Base-by-base conservation (phyloP, 116 monocot species). In the Thalassia testudinum region DNA sequence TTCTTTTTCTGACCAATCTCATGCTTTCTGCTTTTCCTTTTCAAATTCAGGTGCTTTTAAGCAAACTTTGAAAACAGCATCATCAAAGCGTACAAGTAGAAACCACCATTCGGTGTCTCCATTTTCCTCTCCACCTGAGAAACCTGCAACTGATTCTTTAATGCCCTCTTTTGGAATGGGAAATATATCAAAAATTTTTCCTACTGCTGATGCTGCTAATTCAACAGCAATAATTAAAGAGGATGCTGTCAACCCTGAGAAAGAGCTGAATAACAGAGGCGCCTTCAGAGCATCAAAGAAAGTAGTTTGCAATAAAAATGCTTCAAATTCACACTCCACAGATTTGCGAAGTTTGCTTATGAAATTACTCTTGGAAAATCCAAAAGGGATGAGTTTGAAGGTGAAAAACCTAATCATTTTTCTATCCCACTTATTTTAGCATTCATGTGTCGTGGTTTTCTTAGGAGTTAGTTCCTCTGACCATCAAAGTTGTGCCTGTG, bases 331-430 rank as follows among this genome's bases (percentile, higher is more conserved):
- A 54, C 71, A 72, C 24, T 30, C 69, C 42, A 59, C 21, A 1
- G 78, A 87, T 66, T 58, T 95, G 58, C 67, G 62, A 49, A 70
- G 52, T 52, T 44, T 72, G 52, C 64, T 83, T 49, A 76, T 78
- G 27, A 65, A 42, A 52, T 11, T 70, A 52, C 72, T 87, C 11
- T 66, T 71, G 47, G 66, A 80, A 72, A 83, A 75, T 63, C 71
- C 88, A 0, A 87, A 88, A 42, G 95, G 85, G 17, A 74, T 81
- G 67, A 81, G 54, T 62, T 74, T 79, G 62, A 88, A 85, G 88
- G 95, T 95, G 59, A 42, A 27, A 48, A 54, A n/a, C n/a, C n/a
- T n/a, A n/a, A n/a, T n/a, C n/a, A n/a, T n/a, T n/a, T n/a, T n/a
- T n/a, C n/a, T n/a, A n/a, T n/a, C n/a, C n/a, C n/a, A n/a, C n/a